phyloP scores from a whole-genome alignment of 2,329 filamentous ascomycete species.

The Venturia aucupariae region DNA sequence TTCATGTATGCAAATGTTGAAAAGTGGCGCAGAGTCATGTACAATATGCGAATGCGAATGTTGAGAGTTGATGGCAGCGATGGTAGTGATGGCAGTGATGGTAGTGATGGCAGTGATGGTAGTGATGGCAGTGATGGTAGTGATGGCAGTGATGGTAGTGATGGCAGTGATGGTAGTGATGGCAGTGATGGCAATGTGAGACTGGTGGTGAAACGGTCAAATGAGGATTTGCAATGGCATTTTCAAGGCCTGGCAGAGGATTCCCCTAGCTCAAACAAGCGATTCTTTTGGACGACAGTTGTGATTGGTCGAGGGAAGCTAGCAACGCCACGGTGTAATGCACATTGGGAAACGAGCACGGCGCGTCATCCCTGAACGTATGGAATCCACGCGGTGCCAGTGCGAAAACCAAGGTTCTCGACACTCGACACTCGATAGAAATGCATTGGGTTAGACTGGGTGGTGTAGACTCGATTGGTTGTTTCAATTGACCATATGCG shows the following conservation, averaged over 20 bases:
- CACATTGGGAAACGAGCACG: no score
- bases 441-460: neutral
- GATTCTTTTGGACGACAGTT: neutral
- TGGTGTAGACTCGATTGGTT: neutral
- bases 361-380: neutral
- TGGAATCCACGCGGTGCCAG: neutral
- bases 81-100: no score
- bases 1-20: no score
- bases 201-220: neutral
- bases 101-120: no score
- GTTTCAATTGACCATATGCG: constrained; percentile 1
- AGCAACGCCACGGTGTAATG: neutral
- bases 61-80: no score
- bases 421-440: neutral
- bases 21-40: neutral
- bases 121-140: no score
- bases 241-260: neutral
- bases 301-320: neutral
- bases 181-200: neutral
- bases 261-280: neutral
- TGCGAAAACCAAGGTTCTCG: neutral
- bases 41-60: no score
- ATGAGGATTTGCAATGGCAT: neutral
- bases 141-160: no score
- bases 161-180: no score